A percentile compares a stretch with the other conserved stretches of the same genome.
These are phyloP conservation scores for Apiospora rasikravindrae DNA, from an alignment of 2,329 filamentous ascomycete genomes.

Conservation along the genomic window DNA sequence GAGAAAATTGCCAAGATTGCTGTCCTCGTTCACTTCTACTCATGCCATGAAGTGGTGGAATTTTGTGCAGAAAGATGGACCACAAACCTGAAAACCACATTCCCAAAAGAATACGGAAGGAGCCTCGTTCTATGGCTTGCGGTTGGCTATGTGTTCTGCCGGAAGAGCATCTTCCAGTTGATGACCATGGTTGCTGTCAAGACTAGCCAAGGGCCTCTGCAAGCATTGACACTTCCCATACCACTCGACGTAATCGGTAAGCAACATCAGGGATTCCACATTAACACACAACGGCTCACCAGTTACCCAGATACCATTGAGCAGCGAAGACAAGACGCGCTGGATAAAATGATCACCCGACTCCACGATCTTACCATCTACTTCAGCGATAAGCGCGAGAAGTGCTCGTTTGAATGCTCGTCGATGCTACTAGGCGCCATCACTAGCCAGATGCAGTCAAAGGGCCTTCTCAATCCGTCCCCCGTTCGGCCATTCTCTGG, in stretches of 20 bases:
- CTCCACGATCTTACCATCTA: background rate
- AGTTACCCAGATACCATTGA: background rate
- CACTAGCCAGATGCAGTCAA: background rate
- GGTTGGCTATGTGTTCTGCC: background rate
- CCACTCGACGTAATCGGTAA: background rate
- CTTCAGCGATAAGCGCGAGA: background rate
- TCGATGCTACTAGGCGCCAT: background rate
- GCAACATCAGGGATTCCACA: background rate
- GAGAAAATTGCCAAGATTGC: background rate
- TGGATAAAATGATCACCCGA: background rate
- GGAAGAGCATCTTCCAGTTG: accelerated
- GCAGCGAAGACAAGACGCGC: background rate
- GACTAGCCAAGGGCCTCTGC: background rate
- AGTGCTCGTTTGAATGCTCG: background rate
- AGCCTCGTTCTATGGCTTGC: background rate
- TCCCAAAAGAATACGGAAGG: background rate
- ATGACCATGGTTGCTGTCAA: background rate
- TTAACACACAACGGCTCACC: background rate
- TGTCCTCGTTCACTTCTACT: background rate
- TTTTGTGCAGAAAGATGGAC: background rate
- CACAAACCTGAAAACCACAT: accelerated
- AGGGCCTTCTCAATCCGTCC: background rate
- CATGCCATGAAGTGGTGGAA: background rate
- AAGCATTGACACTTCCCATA: background rate
- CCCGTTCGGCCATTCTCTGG: background rate